phyloP scores from a whole-genome alignment of 2,329 filamentous ascomycete genomes.

The Arachnomyces sp. region DNA sequence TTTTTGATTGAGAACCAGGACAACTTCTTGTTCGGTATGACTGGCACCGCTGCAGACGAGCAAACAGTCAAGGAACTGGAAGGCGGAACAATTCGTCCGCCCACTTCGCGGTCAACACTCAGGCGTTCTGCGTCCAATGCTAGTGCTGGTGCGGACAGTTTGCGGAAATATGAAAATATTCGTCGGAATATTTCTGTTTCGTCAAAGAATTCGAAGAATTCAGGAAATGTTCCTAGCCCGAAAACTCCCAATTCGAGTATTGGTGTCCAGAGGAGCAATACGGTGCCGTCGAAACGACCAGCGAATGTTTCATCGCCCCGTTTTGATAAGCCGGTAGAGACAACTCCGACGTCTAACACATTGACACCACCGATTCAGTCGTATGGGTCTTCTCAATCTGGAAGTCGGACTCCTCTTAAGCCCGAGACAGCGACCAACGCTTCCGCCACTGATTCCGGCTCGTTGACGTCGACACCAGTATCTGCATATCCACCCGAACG shows the following conservation, averaged over 20 bases:
- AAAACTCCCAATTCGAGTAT: slow-evolving; percentile 47
- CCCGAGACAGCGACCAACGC: slow-evolving; percentile 12
- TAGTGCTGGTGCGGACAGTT: slow-evolving; percentile 80
- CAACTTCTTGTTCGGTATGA: slow-evolving; percentile 97
- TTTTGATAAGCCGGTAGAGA: slow-evolving; percentile 53
- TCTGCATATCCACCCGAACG: slow-evolving; percentile 11
- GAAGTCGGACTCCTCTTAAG: slow-evolving; percentile 21
- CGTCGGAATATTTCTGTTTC: slow-evolving; percentile 87
- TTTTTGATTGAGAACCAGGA: slow-evolving; percentile 98
- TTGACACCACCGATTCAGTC: slow-evolving; percentile 23
- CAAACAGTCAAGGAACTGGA: slow-evolving; percentile 61
- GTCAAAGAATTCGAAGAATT: slow-evolving; percentile 76
- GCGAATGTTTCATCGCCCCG: slow-evolving; percentile 61
- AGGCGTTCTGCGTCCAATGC: slow-evolving; percentile 76
- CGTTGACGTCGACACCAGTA: slow-evolving; percentile 13
- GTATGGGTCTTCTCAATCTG: slow-evolving; percentile 19
- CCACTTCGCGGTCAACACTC: slow-evolving; percentile 41
- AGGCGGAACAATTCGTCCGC: slow-evolving; percentile 50
- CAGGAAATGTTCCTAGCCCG: slow-evolving; percentile 59
- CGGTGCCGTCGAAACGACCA: slow-evolving; percentile 83
- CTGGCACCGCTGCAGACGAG: slow-evolving; percentile 94
- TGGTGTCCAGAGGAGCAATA: slow-evolving; percentile 75
- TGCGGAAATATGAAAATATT: slow-evolving; percentile 66
- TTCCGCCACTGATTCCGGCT: slow-evolving; percentile 7
- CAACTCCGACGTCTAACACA: slow-evolving; percentile 39